Conservation (phyloP, 495 filamentous ascomycete species). For the Friedmanniomyces endolithicus region DNA sequence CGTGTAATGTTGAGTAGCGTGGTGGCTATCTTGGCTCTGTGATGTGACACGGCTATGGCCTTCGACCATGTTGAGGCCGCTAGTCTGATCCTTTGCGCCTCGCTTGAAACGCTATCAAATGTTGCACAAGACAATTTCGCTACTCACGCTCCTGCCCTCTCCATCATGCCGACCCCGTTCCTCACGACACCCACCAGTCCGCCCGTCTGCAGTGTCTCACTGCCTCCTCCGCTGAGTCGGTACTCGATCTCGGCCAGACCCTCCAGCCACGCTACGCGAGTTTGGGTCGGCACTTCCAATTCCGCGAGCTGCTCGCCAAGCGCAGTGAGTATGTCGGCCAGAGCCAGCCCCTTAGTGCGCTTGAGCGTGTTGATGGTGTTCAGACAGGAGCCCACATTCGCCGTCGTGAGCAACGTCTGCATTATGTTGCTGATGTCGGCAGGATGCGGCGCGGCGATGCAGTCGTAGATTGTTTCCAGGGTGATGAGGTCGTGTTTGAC, state of each 20-base stretch:
- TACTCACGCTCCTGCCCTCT: not conserved
- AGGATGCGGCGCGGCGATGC: slow-evolving; percentile 90
- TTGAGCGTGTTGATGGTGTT: slow-evolving; percentile 79
- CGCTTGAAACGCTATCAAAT: not conserved
- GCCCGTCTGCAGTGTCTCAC: slow-evolving; percentile 83
- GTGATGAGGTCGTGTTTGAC: slow-evolving; percentile 75
- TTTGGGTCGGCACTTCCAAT: slow-evolving; percentile 75
- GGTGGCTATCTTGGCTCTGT: no score
- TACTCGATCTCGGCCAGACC: slow-evolving; percentile 88
- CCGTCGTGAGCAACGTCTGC: slow-evolving; percentile 64
- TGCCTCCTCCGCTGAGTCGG: slow-evolving; percentile 74
- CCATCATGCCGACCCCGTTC: slow-evolving; percentile 42
- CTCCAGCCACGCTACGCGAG: slow-evolving; percentile 81
- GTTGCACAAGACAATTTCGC: no score
- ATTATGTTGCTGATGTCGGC: slow-evolving; percentile 76
- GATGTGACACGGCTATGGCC: no score
- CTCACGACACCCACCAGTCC: slow-evolving; percentile 82
- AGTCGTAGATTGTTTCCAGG: slow-evolving; percentile 86
- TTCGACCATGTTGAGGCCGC: no score
- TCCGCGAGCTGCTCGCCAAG: slow-evolving; percentile 68
- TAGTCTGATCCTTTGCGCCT: not conserved
- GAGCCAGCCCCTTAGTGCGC: slow-evolving; percentile 68
- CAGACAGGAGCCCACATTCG: slow-evolving; percentile 77
- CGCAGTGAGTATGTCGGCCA: slow-evolving; percentile 85
- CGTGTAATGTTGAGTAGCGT: not conserved